A percentile compares a stretch with the other conserved stretches of the same genome.
phyloP scores from a whole-genome alignment of 371 early-diverging fungal genomes.

The Zychaea mexicana region DNA sequence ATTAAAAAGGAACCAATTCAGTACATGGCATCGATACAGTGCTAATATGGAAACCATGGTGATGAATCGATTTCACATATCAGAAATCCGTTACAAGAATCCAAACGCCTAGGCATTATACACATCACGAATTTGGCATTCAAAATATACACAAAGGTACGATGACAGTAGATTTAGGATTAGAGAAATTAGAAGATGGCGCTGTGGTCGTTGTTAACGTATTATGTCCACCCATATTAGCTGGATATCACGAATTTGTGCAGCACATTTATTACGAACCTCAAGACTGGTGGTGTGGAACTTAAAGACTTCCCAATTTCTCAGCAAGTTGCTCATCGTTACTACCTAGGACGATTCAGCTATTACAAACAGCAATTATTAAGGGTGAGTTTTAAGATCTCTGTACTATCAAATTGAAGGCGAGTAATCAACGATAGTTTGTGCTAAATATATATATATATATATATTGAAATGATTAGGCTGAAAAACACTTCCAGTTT shows the following conservation, averaged over 20 bases:
- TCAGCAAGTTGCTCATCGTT: slow-evolving; percentile 60
- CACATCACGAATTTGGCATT: slow-evolving; percentile 59
- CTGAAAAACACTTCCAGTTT: slow-evolving; percentile 46
- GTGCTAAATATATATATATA: no score
- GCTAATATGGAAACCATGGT: slow-evolving; percentile 27
- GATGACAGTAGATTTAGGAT: not conserved
- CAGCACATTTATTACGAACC: slow-evolving; percentile 56
- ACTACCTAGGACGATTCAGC: slow-evolving; percentile 57
- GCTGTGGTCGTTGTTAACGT: not conserved
- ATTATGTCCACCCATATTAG: slow-evolving; percentile 3
- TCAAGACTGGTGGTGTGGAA: slow-evolving; percentile 43
- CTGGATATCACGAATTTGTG: slow-evolving; percentile 42
- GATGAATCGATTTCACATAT: not conserved
- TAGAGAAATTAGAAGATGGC: no score
- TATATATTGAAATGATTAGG: no score
- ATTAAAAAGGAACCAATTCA: not conserved
- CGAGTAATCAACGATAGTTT: no score
- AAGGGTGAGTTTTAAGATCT: slow-evolving; percentile 21
- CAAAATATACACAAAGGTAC: slow-evolving; percentile 56
- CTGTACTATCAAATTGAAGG: no score
- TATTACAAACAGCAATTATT: slow-evolving; percentile 44
- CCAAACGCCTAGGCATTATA: slow-evolving; percentile 39
- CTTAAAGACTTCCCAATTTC: slow-evolving; percentile 47
- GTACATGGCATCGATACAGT: slow-evolving; percentile 12
- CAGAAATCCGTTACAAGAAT: slow-evolving; percentile 2